Evolutionary conservation across 306 rosid genomes (phyloP).

Genomic region (Trifolium subterraneum): DNA sequence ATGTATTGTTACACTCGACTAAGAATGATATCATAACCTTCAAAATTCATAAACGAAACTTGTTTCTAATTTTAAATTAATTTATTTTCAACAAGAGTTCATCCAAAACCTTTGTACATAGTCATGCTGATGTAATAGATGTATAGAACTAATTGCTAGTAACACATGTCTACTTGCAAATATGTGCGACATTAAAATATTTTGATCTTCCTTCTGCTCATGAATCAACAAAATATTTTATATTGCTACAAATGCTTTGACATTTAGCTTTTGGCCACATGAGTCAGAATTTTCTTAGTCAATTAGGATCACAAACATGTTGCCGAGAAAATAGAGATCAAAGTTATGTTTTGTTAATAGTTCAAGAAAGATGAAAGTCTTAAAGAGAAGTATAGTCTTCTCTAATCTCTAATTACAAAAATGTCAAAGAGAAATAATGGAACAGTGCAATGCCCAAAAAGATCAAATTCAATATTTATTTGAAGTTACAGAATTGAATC

Average conservation of each 20-base stretch:
- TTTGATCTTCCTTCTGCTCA: not conserved
- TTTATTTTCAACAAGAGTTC: conserved; percentile 12
- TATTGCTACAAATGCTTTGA: conserved; percentile 14
- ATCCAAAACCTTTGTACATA: conserved; percentile 14
- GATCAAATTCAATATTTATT: not conserved
- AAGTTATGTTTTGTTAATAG: conserved; percentile 13
- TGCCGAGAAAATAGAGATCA: conserved; percentile 25
- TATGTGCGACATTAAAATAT: conserved; percentile 11
- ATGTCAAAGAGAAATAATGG: not conserved
- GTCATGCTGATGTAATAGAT: conserved; percentile 20
- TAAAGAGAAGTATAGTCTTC: not conserved
- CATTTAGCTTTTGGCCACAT: not conserved
- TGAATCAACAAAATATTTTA: conserved; percentile 10
- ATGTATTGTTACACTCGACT: conserved; percentile 20
- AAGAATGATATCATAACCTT: conserved; percentile 34
- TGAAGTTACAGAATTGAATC: not conserved
- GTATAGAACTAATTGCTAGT: conserved; percentile 1
- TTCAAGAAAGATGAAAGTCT: not conserved
- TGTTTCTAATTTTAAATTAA: not conserved
- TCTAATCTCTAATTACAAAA: not conserved
- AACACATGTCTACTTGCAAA: conserved; percentile 14
- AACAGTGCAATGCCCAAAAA: not conserved
- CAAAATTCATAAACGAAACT: conserved; percentile 19
- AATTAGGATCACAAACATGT: conserved; percentile 31
- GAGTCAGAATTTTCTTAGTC: conserved; percentile 1